Evolutionary conservation across 2,329 filamentous ascomycete genomes (phyloP).

Genomic region (Fusarium sp.): DNA sequence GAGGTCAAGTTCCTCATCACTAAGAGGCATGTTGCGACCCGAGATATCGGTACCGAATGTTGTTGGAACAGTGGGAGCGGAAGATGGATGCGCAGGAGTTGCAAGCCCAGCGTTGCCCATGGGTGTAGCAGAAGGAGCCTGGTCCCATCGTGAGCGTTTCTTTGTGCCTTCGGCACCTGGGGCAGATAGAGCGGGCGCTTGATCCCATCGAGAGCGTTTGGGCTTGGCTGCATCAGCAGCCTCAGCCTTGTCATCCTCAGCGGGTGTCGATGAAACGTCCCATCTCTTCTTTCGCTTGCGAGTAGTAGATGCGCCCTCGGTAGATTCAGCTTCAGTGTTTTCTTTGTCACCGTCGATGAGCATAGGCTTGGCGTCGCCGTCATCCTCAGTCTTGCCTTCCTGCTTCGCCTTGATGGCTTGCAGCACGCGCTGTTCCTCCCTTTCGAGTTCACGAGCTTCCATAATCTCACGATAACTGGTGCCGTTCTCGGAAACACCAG

Average conservation of each 20-base stretch:
- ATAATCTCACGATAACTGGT: conserved; percentile 91
- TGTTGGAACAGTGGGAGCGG: conserved; percentile 62
- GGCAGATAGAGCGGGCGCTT: conserved; percentile 70
- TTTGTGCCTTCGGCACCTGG: conserved; percentile 72
- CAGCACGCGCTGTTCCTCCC: conserved; percentile 89
- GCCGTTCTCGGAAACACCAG: conserved; percentile 74
- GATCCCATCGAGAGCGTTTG: conserved; percentile 90
- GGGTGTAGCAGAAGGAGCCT: conserved; percentile 84
- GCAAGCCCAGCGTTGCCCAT: conserved; percentile 78
- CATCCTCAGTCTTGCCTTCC: conserved; percentile 65
- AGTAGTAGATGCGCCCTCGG: conserved; percentile 70
- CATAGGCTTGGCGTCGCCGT: conserved; percentile 77
- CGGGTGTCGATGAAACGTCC: conserved; percentile 77
- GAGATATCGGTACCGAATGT: conserved; percentile 85
- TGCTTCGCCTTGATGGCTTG: conserved; percentile 81
- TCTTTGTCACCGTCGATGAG: conserved; percentile 81
- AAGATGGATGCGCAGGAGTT: conserved; percentile 80
- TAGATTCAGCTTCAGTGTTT: conserved; percentile 75
- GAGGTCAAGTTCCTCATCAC: conserved; percentile 92
- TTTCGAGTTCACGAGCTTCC: conserved; percentile 88
- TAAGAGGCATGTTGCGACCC: conserved; percentile 81
- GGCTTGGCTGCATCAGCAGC: conserved; percentile 66
- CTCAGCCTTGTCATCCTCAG: conserved; percentile 62
- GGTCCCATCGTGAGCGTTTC: conserved; percentile 90
- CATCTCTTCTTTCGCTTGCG: conserved; percentile 94